Evolutionary conservation across 208 protist genomes (phyloP).

Genomic region (Angomonas ambiguus): DNA sequence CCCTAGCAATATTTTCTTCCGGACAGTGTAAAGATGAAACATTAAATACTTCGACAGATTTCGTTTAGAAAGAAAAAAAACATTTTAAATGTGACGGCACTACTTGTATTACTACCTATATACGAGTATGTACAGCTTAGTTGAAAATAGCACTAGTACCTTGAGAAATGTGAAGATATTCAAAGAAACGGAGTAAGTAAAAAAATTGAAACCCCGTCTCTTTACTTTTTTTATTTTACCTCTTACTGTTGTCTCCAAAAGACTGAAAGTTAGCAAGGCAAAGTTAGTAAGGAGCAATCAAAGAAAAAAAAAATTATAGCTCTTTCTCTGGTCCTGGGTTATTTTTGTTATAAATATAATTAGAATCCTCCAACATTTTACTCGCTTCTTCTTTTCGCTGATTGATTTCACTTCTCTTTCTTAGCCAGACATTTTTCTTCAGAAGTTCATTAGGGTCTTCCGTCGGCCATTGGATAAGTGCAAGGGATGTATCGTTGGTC

Average conservation of each 20-base stretch:
- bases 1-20: too few relatives aligned
- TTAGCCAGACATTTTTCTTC: conserved; percentile 60
- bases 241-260: too few relatives aligned
- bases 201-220: neutral
- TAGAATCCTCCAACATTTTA: conserved; percentile 72
- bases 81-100: neutral
- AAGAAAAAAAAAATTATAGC: too few relatives aligned
- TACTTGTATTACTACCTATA: too few relatives aligned
- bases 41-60: too few relatives aligned
- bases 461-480: conserved; percentile 62
- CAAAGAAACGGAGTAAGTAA: neutral
- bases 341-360: conserved; percentile 66
- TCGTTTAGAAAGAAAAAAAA: conserved; percentile 1
- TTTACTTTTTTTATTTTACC: neutral
- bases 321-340: conserved; percentile 20
- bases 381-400: conserved; percentile 60
- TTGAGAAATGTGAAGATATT: neutral
- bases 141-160: too few relatives aligned
- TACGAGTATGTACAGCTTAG: too few relatives aligned
- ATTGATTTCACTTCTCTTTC: conserved; percentile 58
- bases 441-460: conserved; percentile 77
- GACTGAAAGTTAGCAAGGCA: too few relatives aligned
- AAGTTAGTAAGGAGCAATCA: too few relatives aligned
- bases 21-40: too few relatives aligned
- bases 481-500: conserved; percentile 38